phyloP scores from a whole-genome alignment of 768 basidiomycete species.

The Daedaleopsis sinensis region DNA sequence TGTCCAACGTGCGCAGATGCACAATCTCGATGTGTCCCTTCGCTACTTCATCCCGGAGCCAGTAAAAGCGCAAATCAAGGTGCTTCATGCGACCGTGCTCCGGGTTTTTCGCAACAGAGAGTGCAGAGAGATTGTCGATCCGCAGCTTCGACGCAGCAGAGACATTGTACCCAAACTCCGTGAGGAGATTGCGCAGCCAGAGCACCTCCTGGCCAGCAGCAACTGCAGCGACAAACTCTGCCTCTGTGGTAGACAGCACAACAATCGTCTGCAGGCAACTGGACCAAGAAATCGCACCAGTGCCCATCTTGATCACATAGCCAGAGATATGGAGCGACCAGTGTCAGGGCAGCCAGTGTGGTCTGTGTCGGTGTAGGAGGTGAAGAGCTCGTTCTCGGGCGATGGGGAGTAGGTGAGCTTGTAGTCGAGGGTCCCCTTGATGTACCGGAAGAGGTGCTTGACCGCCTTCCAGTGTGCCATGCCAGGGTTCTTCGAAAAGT shows the following conservation, averaged over 20 bases:
- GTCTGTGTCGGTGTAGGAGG: constrained; percentile 31
- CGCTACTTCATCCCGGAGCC: no score
- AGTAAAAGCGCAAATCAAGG: no score
- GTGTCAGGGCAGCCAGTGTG: constrained; percentile 13
- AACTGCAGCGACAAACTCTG: constrained; percentile 41
- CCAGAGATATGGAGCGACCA: constrained; percentile 24
- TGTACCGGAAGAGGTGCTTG: constrained; percentile 37
- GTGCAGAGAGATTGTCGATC: no score
- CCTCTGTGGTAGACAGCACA: constrained; percentile 43
- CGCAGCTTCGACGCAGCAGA: no score
- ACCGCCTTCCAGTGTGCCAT: no score
- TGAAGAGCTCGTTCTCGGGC: constrained; percentile 1
- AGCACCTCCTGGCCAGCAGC: constrained; percentile 35
- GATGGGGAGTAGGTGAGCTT: constrained; percentile 11
- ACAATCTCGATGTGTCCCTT: no score
- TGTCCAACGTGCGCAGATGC: no score
- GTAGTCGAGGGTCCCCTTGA: constrained; percentile 8
- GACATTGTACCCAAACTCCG: no score
- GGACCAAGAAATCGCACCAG: constrained; percentile 42
- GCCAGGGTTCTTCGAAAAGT: no score
- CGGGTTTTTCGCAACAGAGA: no score
- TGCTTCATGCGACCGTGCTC: no score
- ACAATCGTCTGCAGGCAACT: constrained; percentile 42
- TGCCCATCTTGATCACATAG: constrained; percentile 38
- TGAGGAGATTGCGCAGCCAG: constrained; percentile 33